Base-by-base conservation (phyloP, 1,284 basidiomycete species). In the Sporisorium scitamineum region DNA sequence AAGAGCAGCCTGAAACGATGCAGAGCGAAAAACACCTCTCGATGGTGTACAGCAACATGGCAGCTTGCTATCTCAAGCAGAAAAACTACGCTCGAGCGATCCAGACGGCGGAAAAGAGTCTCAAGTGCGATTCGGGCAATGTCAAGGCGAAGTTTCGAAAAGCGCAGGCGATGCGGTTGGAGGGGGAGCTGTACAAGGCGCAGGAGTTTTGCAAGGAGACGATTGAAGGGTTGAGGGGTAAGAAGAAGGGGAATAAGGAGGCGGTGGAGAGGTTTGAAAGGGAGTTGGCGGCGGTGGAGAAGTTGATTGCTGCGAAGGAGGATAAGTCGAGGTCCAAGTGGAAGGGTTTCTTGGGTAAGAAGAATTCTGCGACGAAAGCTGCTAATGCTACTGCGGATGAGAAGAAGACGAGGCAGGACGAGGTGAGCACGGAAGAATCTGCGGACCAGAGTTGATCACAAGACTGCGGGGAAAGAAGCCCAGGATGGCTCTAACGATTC, bases 61-160 rank as follows among this genome's bases (percentile, higher is more conserved):
- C 71, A 18, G 62, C 59, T 9, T 61, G 58, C 59, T 70, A 66
- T n/a, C 51, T 74, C n/a, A 69, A 66, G 56, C 67, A 66, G 48
- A 0, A 34, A 0, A 61, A 62, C 3, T 74, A 53, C 31, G 6
- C 11, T 0, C 22, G 62, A 11, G 71, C 71, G 7, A 37, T 74
- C 0, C 29, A 54, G 20, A n/a, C 29, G 14, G 61, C 71, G 18
- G 66, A 70, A 3, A 70, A 69, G 47, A 34, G 34, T 5, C n/a
- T 74, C 20, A 59, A 61, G 22, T 31, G 54, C 47, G 54, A 70
- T 24, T 55, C 59, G 29, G 22, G 26, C 22, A 70, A 69, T n/a
- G 32, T 63, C 14, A 74, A 74, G 29, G 71, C 71, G 16, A 70
- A 42, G n/a, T 74, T 29, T 42, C 22, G 71, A 1, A 70, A 66